A percentile compares a stretch with the other conserved stretches of the same genome.
phyloP scores from a whole-genome alignment of 768 basidiomycete genomes.

The Russula sp. region DNA sequence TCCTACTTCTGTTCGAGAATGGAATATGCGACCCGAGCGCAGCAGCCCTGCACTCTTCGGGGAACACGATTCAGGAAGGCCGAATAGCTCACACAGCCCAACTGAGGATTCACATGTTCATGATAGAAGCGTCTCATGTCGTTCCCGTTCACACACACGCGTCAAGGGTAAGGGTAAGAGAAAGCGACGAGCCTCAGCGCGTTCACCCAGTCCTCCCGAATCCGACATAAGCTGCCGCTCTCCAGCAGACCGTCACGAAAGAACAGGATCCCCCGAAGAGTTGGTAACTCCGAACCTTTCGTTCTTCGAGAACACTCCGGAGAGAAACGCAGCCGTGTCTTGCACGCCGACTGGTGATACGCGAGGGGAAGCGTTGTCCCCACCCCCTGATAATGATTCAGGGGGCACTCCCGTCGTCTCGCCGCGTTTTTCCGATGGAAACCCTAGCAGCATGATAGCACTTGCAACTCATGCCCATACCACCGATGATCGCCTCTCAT shows the following conservation, averaged over 20 bases:
- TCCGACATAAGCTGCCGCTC: background rate
- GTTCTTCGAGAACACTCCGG: background rate
- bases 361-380: background rate
- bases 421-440: background rate
- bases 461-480: background rate
- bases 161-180: conserved; percentile 17
- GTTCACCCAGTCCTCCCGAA: background rate
- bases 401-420: background rate
- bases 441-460: background rate
- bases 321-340: background rate
- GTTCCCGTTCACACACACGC: background rate
- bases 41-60: background rate
- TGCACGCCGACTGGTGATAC: background rate
- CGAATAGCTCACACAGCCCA: background rate
- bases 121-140: background rate
- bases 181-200: conserved; percentile 16
- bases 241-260: background rate
- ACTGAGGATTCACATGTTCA: background rate
- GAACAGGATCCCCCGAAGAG: background rate
- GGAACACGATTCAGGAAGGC: background rate
- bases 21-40: background rate
- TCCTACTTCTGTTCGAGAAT: conserved; percentile 26
- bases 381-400: background rate
- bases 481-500: background rate
- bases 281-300: background rate